These are phyloP conservation scores for Pleoardoris graminearum DNA, from an alignment of 2,329 filamentous ascomycete species.

Conservation along the genomic window DNA sequence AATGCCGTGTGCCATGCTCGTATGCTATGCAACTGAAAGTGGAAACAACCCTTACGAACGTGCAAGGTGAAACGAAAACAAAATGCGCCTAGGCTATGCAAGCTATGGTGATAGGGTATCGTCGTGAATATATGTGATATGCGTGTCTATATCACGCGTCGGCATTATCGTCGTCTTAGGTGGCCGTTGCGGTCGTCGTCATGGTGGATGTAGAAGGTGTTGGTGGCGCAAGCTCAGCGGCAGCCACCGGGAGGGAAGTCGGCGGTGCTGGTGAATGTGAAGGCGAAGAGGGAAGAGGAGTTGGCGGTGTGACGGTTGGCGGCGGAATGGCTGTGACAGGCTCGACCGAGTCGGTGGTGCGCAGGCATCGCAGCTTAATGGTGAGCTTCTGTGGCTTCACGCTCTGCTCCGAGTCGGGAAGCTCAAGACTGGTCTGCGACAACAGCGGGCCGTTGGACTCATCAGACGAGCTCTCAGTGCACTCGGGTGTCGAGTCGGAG, in stretches of 20 bases:
- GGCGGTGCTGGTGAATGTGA: background rate
- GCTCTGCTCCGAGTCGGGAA: conserved; percentile 17
- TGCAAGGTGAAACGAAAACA: conserved; percentile 14
- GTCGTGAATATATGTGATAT: conserved; percentile 7
- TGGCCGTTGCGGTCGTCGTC: conserved; percentile 6
- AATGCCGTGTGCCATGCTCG: conserved; percentile 28
- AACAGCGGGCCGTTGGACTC: conserved; percentile 35
- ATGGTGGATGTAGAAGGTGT: background rate
- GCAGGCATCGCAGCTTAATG: conserved; percentile 38
- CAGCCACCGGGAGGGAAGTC: background rate
- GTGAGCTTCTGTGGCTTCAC: conserved; percentile 35
- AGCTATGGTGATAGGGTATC: conserved; percentile 21
- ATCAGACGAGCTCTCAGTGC: conserved; percentile 42
- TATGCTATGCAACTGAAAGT: conserved; percentile 38
- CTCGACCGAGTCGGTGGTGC: conserved; percentile 28
- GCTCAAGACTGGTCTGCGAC: conserved; percentile 31
- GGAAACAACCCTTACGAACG: conserved; percentile 1
- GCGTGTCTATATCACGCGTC: conserved; percentile 1
- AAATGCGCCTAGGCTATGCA: conserved; percentile 36
- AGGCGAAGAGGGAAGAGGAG: background rate
- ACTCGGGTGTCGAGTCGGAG: conserved; percentile 44
- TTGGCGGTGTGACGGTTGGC: background rate
- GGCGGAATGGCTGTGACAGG: conserved; percentile 21
- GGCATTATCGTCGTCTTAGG: background rate
- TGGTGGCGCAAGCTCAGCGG: background rate